Evolutionary conservation across 2,329 filamentous ascomycete genomes (phyloP), one percentile per base, ranked within the genome.

Genomic region (Albifimbria verrucaria): DNA sequence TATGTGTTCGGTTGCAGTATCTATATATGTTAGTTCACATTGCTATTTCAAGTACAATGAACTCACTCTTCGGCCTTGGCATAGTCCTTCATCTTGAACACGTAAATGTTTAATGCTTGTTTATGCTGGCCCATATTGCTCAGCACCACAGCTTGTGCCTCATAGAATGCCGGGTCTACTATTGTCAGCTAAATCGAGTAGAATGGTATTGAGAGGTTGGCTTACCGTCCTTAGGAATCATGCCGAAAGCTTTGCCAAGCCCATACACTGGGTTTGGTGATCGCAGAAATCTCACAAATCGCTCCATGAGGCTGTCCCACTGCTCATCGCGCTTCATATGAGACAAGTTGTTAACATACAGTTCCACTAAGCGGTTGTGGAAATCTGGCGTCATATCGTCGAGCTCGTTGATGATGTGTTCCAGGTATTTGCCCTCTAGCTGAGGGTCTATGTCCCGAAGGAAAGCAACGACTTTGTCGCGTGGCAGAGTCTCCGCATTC

Each of bases 91-190:
- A 99, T 83, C 69, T 93, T 94, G 73, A 97, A 99, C 24, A 97
- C 93, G 68, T 96, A 99, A 50, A 99, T 96, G 67, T 94, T 89
- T n/a, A 99, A 76, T 0, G 94, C 94, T 71, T 97, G 92, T 66
- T 91, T 92, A 73, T 99, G 92, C 62, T 93, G 88, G 7, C 90
- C 91, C 90, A 97, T 96, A 62, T 94, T 95, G 70, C 90, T 92
- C 39, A 97, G 82, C 20, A 97, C 87, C 44, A 97, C 87, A 7
- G 94, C 94, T 56, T 93, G 86, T 2, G 91, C 86, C 68, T 97
- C 93, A 69, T 89, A 96, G 64, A 97, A 97, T 3, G 83, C 79
- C 0, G 92, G 78, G 67, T 97, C 91, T 93, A 12, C 11, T 10
- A 7, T 51, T 43, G 55, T 63, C 12, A 62, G 56, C 28, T 28